These are phyloP conservation scores for Thielaviopsis euricoi DNA, from an alignment of 2,329 filamentous ascomycete species.

Conservation along the genomic window DNA sequence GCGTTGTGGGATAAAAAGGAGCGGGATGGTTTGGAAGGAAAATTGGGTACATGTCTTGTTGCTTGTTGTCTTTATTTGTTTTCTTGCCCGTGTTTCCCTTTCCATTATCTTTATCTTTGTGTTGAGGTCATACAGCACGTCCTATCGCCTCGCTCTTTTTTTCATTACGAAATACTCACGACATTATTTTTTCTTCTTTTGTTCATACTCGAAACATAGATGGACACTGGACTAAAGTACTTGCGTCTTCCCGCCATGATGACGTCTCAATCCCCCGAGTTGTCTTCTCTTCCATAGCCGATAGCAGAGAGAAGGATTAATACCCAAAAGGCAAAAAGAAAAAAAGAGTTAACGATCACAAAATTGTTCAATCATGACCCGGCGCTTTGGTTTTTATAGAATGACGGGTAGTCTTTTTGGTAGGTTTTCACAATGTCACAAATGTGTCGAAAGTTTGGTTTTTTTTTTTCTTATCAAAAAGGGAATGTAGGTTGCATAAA, in stretches of 20 bases:
- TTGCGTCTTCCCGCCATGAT: not conserved
- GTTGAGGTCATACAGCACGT: constrained; percentile 6
- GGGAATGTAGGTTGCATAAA: not conserved
- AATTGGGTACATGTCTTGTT: not conserved
- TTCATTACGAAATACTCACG: constrained; percentile 1
- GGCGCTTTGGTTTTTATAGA: no score
- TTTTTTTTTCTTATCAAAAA: no score
- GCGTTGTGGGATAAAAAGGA: constrained; percentile 5
- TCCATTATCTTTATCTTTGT: not conserved
- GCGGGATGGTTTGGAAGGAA: not conserved
- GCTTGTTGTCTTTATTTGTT: constrained; percentile 4
- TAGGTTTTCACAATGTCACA: not conserved
- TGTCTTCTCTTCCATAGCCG: constrained; percentile 7
- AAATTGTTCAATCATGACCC: not conserved
- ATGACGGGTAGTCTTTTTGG: not conserved
- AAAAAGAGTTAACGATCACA: constrained; percentile 11
- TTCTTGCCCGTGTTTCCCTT: constrained; percentile 2
- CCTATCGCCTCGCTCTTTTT: constrained; percentile 1
- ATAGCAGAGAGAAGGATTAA: constrained; percentile 11
- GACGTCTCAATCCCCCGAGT: not conserved
- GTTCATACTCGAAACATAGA: not conserved
- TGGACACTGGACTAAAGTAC: not conserved
- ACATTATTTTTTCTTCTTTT: constrained; percentile 2
- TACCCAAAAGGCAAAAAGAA: constrained; percentile 10
- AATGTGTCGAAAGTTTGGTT: not conserved